Conservation (phyloP, 768 basidiomycete species). For the Mycena chlorophos region DNA sequence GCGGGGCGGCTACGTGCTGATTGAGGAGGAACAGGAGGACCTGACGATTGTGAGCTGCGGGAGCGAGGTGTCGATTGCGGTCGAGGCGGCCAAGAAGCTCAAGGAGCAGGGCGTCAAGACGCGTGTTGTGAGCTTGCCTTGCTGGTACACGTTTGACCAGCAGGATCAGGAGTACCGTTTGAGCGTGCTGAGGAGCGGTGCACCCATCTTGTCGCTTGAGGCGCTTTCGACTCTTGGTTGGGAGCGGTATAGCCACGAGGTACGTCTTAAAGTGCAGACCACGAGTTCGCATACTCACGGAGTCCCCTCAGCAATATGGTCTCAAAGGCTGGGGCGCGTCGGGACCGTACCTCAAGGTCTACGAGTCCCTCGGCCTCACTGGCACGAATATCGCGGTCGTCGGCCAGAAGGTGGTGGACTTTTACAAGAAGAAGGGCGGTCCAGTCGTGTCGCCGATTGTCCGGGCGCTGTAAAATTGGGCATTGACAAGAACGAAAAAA, state of each 20-base stretch:
- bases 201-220: slow-evolving; percentile 87
- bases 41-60: slow-evolving; percentile 89
- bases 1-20: slow-evolving; percentile 87
- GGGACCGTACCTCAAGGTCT: slow-evolving; percentile 87
- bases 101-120: slow-evolving; percentile 75
- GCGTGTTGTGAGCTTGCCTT: slow-evolving; percentile 85
- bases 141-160: slow-evolving; percentile 84
- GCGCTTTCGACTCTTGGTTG: slow-evolving; percentile 81
- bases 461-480: slow-evolving; percentile 54
- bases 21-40: slow-evolving; percentile 78
- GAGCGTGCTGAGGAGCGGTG: slow-evolving; percentile 84
- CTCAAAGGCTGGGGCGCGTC: slow-evolving; percentile 81
- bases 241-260: slow-evolving; percentile 90
- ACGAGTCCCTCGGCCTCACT: slow-evolving; percentile 88
- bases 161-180: slow-evolving; percentile 80
- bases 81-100: slow-evolving; percentile 84
- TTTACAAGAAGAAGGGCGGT: slow-evolving; percentile 81
- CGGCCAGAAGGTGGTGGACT: slow-evolving; percentile 82
- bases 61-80: slow-evolving; percentile 83
- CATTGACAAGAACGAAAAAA: slow-evolving; percentile 28
- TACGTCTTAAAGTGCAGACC: no score
- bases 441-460: slow-evolving; percentile 72
- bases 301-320: slow-evolving; percentile 82
- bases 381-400: slow-evolving; percentile 75
- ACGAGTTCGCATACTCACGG: no score